These are phyloP conservation scores for Kuraishia floccosa DNA, from an alignment of 805 yeast species.

Conservation along the genomic window DNA sequence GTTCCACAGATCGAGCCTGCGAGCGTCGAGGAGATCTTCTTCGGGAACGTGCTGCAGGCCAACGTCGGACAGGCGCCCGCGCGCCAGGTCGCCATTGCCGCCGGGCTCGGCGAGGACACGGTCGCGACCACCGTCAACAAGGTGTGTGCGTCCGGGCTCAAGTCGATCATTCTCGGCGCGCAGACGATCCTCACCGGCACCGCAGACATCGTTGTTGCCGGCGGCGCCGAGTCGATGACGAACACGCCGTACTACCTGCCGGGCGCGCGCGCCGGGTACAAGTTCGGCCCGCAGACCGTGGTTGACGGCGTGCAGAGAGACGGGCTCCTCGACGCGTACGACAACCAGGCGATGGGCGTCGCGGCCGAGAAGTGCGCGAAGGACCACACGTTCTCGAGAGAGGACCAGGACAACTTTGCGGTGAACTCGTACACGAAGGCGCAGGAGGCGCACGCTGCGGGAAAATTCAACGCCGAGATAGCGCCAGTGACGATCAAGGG, in stretches of 20 bases:
- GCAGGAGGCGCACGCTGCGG: slow-evolving; percentile 63
- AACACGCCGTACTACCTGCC: slow-evolving; percentile 91
- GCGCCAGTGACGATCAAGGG: slow-evolving; percentile 87
- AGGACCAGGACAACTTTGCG: slow-evolving; percentile 85
- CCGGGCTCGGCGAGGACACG: slow-evolving; percentile 73
- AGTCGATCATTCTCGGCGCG: slow-evolving; percentile 82
- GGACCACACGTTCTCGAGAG: slow-evolving; percentile 69
- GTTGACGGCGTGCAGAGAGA: slow-evolving; percentile 90
- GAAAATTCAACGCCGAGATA: slow-evolving; percentile 77
- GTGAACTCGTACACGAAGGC: slow-evolving; percentile 80
- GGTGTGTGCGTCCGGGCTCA: slow-evolving; percentile 96
- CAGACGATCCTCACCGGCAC: slow-evolving; percentile 81
- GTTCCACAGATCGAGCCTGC: slow-evolving; percentile 72
- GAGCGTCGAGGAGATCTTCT: slow-evolving; percentile 79
- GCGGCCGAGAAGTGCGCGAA: slow-evolving; percentile 95
- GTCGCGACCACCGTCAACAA: slow-evolving; percentile 90
- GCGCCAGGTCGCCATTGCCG: slow-evolving; percentile 87
- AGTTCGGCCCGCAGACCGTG: slow-evolving; percentile 72
- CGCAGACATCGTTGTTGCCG: slow-evolving; percentile 90
- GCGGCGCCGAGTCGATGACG: slow-evolving; percentile 97
- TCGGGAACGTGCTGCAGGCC: slow-evolving; percentile 90
- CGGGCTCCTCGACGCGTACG: slow-evolving; percentile 90
- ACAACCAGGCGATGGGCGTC: slow-evolving; percentile 85
- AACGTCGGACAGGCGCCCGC: slow-evolving; percentile 97
- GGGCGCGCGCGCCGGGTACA: slow-evolving; percentile 75